phyloP scores from a whole-genome alignment of 2,329 filamentous ascomycete species.

The Venturia asperata region DNA sequence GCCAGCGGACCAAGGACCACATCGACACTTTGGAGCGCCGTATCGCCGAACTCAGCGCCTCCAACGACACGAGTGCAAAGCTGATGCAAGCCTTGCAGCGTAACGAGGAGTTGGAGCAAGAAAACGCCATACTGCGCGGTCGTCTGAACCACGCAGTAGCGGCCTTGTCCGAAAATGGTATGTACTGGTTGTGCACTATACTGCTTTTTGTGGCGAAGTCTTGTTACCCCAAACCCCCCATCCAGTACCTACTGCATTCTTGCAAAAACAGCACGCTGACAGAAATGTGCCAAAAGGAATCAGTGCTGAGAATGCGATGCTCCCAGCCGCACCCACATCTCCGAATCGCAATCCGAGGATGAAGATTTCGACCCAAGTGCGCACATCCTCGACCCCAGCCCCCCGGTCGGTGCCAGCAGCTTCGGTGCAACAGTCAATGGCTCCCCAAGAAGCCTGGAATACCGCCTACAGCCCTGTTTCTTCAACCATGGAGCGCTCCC shows the following conservation, averaged over 20 bases:
- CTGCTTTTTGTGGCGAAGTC: neutral
- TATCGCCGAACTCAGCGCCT: slow-evolving; percentile 45
- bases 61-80: slow-evolving; percentile 41
- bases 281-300: slow-evolving; percentile 14
- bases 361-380: slow-evolving; percentile 18
- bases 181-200: slow-evolving; percentile 1
- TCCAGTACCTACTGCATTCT: neutral
- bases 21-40: slow-evolving; percentile 51
- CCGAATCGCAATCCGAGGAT: slow-evolving; percentile 13
- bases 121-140: slow-evolving; percentile 46
- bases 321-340: slow-evolving; percentile 11
- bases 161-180: slow-evolving; percentile 23
- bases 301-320: slow-evolving; percentile 8
- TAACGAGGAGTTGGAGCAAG: slow-evolving; percentile 49
- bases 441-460: slow-evolving; percentile 16
- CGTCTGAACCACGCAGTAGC: slow-evolving; percentile 42
- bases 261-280: neutral
- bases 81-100: slow-evolving; percentile 46
- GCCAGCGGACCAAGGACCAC: slow-evolving; percentile 52
- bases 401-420: slow-evolving; percentile 16
- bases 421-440: slow-evolving; percentile 8
- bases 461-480: slow-evolving; percentile 17
- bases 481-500: slow-evolving; percentile 17
- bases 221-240: neutral
- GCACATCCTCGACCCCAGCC: slow-evolving; percentile 20